Conservation (phyloP, 257 asterid genomes). For the Cruciata laevipes region DNA sequence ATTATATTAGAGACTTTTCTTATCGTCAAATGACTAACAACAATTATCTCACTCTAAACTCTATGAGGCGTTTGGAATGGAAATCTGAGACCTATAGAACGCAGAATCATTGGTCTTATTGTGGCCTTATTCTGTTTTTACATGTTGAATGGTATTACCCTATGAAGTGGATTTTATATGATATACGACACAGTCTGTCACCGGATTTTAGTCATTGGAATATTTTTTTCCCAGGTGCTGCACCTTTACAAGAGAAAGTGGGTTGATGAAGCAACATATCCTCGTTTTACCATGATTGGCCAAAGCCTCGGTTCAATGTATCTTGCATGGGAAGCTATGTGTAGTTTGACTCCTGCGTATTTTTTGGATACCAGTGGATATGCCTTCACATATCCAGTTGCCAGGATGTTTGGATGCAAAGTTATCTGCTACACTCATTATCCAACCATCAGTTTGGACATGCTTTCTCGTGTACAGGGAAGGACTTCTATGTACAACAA, state of each 20-base stretch:
- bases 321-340: slow-evolving; percentile 89
- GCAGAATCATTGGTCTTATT: background rate
- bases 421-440: slow-evolving; percentile 87
- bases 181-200: background rate
- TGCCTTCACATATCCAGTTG: slow-evolving; percentile 94
- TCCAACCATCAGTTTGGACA: slow-evolving; percentile 93
- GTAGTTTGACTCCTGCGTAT: slow-evolving; percentile 59
- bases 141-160: background rate
- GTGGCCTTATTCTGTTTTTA: background rate
- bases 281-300: slow-evolving; percentile 94
- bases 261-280: slow-evolving; percentile 82
- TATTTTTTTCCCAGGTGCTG: slow-evolving; percentile 50
- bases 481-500: slow-evolving; percentile 85
- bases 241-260: slow-evolving; percentile 76
- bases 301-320: slow-evolving; percentile 93
- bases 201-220: slow-evolving; percentile 2
- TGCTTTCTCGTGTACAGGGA: slow-evolving; percentile 78
- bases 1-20: background rate
- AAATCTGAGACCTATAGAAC: background rate
- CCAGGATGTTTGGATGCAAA: slow-evolving; percentile 81
- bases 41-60: background rate
- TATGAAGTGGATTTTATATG: background rate
- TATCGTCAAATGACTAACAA: background rate
- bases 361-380: slow-evolving; percentile 92
- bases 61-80: background rate